Conservation (phyloP, 176 grass and related monocot genomes). For the Oryza coarctata region DNA sequence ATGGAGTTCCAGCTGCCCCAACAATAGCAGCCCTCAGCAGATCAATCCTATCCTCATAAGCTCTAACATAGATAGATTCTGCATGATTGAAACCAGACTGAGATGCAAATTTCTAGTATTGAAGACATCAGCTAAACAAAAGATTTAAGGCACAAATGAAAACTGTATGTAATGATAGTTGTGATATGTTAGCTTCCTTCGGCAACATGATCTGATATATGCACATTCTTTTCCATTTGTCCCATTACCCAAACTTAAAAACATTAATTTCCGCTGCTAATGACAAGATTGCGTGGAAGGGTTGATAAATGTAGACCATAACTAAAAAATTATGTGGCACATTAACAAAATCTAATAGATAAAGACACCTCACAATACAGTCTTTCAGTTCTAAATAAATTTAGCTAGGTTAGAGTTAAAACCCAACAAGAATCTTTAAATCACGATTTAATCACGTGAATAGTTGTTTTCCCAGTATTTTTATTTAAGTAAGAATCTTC, state of each 20-base stretch:
- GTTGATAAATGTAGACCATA: neutral
- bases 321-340: neutral
- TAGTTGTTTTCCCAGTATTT: too few species aligned
- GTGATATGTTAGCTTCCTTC: neutral
- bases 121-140: constrained; percentile 7
- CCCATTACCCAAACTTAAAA: neutral
- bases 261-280: neutral
- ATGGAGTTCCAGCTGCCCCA: constrained; percentile 74
- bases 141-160: neutral
- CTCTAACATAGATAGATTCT: constrained; percentile 64
- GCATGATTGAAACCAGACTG: constrained; percentile 26
- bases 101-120: constrained; percentile 12
- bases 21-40: constrained; percentile 67
- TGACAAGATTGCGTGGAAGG: constrained; percentile 4
- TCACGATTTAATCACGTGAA: too few species aligned
- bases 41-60: constrained; percentile 72
- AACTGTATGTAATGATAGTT: neutral
- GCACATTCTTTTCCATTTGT: neutral
- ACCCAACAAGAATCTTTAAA: too few species aligned
- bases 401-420: too few species aligned
- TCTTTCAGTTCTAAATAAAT: too few species aligned
- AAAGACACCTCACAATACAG: too few species aligned
- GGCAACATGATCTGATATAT: neutral
- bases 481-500: too few species aligned
- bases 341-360: neutral